phyloP scores from a whole-genome alignment of 371 early-diverging fungal genomes.

The Haplosporangium sp. region DNA sequence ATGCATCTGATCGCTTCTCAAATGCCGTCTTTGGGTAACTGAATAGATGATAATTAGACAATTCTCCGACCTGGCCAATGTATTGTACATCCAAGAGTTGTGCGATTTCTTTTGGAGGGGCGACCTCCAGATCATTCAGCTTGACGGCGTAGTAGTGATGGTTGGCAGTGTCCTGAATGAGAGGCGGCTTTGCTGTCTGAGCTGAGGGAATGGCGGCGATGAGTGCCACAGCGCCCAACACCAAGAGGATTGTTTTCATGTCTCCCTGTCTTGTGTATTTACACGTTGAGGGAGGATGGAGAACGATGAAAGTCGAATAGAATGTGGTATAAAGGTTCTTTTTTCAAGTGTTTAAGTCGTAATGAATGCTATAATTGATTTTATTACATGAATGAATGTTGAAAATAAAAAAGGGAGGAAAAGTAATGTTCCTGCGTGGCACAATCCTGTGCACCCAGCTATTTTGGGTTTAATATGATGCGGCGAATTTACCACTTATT shows the following conservation, averaged over 20 bases:
- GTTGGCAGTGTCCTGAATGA: slow-evolving; percentile 45
- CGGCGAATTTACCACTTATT: slow-evolving; percentile 28
- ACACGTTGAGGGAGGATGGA: not conserved
- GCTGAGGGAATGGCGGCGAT: slow-evolving; percentile 10
- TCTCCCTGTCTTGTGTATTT: not conserved
- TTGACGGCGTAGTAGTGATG: slow-evolving; percentile 67
- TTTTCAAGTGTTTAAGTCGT: too few relatives aligned
- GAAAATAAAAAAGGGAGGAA: not conserved
- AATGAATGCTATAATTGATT: too few relatives aligned
- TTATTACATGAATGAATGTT: too few relatives aligned
- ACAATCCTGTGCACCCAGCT: not conserved
- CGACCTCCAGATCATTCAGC: slow-evolving; percentile 53
- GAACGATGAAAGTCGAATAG: not conserved
- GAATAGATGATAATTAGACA: slow-evolving; percentile 72
- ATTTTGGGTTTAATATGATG: too few relatives aligned
- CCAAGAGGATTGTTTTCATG: slow-evolving; percentile 39
- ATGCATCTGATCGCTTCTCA: slow-evolving; percentile 41
- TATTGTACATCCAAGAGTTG: slow-evolving; percentile 61
- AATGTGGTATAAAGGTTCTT: not conserved
- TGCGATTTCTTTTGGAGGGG: slow-evolving; percentile 58
- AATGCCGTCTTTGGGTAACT: slow-evolving; percentile 55
- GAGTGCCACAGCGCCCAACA: slow-evolving; percentile 39
- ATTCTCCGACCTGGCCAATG: slow-evolving; percentile 77
- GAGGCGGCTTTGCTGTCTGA: slow-evolving; percentile 20
- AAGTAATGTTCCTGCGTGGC: not conserved